Evolutionary conservation across 2,329 filamentous ascomycete species (phyloP).

Genomic region (Pseudogymnoascus sp.): DNA sequence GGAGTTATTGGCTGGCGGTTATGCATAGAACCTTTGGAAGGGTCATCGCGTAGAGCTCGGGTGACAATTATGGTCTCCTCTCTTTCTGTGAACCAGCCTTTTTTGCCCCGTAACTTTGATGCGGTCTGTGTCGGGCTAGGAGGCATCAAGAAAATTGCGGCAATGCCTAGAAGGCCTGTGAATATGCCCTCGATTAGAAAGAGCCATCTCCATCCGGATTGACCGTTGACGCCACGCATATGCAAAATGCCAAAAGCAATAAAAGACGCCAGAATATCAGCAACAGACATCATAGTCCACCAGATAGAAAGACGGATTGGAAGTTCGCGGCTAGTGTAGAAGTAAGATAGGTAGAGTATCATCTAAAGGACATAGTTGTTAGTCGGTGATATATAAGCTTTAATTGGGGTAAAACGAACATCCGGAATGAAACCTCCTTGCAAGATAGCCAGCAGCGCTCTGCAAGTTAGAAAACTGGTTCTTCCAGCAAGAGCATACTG

Average conservation of each 20-base stretch:
- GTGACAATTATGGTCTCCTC: constrained; percentile 59
- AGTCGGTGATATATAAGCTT: constrained; percentile 37
- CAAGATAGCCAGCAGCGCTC: constrained; percentile 22
- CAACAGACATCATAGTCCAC: constrained; percentile 20
- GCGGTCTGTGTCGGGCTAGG: constrained; percentile 26
- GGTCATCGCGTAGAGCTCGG: constrained; percentile 45
- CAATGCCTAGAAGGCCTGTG: constrained; percentile 21
- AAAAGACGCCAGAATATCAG: constrained; percentile 21
- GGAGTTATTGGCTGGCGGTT: constrained; percentile 43
- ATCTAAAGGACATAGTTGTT: constrained; percentile 32
- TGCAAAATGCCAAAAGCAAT: constrained; percentile 24
- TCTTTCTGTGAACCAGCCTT: constrained; percentile 55
- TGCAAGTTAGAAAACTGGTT: constrained; percentile 27
- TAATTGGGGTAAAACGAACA: constrained; percentile 48
- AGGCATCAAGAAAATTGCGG: constrained; percentile 21
- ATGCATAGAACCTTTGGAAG: constrained; percentile 41
- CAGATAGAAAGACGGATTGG: constrained; percentile 22
- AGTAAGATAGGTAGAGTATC: constrained; percentile 24
- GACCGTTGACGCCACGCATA: constrained; percentile 18
- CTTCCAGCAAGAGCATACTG: constrained; percentile 31
- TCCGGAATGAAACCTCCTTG: constrained; percentile 28
- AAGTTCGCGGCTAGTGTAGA: constrained; percentile 24
- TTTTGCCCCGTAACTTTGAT: constrained; percentile 49
- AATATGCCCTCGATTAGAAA: constrained; percentile 22
- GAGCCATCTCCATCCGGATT: constrained; percentile 35